Evolutionary conservation across 2,329 filamentous ascomycete genomes (phyloP), one percentile per base, ranked within the genome.

Genomic region (Fusarium graminum): DNA sequence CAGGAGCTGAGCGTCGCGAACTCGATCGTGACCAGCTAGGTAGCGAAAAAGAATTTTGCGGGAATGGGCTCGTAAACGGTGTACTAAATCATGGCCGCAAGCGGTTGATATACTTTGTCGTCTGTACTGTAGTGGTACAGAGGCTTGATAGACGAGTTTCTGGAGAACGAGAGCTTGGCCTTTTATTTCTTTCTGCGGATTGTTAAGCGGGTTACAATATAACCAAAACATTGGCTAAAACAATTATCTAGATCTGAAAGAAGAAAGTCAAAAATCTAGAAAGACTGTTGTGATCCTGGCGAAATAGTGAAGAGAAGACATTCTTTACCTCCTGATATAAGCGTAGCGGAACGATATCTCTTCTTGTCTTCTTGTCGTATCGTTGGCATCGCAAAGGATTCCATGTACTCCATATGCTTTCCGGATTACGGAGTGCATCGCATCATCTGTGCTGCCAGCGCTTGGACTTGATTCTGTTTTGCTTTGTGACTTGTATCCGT

Each of bases 1-100:
- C 41, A 44, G 65, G 65, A 49, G 50, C 52, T 67, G 63, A 66
- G 41, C 52, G 53, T 65, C 50, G 44, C 47, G 34, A 55, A 38
- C 58, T 42, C 32, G 16, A 44, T 53, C 38, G 30, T 38, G 60
- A 43, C 41, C 38, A 47, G 29, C 36, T 41, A 44, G 45, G 44
- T 45, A 61, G 53, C 34, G n/a, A 36, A 36, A 34, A 16, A 38
- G 53, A 49, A 52, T 42, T 51, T 47, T 52, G 19, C 42, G 44
- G 63, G 28, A 62, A 56, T 54, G 42, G 45, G 50, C 39, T 53
- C 44, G 61, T 47, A 66, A 53, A 68, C 46, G 34, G 34, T 16
- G 16, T 10, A n/a, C n/a, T 36, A 36, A n/a, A 52, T 19, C 49
- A 50, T 45, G 52, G 40, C 59, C 44, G 63, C 22, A 30, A 26